Conservation (phyloP, 805 yeast species). For the Ogataea philodendri region DNA sequence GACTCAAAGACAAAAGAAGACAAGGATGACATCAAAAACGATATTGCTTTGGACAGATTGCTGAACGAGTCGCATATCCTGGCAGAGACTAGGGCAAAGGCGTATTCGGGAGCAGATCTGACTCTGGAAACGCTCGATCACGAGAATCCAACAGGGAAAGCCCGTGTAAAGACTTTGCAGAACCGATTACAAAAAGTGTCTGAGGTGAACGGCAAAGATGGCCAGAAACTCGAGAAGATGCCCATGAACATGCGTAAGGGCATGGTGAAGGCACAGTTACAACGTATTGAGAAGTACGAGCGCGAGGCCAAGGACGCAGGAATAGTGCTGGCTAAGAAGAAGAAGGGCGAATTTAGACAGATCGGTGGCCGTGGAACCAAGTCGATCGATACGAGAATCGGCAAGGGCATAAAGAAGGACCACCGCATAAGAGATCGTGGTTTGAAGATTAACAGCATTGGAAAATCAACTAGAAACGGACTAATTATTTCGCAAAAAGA, state of each 20-base stretch:
- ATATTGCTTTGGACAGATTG: slow-evolving; percentile 68
- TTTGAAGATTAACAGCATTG: slow-evolving; percentile 70
- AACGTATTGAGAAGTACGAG: slow-evolving; percentile 57
- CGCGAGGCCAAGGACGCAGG: slow-evolving; percentile 87
- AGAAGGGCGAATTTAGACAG: slow-evolving; percentile 63
- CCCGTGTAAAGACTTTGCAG: slow-evolving; percentile 61
- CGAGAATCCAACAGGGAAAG: slow-evolving; percentile 65
- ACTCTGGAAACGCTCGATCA: slow-evolving; percentile 61
- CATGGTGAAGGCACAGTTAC: slow-evolving; percentile 58
- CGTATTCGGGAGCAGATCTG: slow-evolving; percentile 63
- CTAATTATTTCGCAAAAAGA: slow-evolving; percentile 66
- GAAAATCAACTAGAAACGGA: slow-evolving; percentile 77
- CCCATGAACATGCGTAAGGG: slow-evolving; percentile 90
- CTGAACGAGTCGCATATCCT: slow-evolving; percentile 70
- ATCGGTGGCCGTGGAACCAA: slow-evolving; percentile 55
- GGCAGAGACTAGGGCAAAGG: slow-evolving; percentile 36
- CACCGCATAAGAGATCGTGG: slow-evolving; percentile 66
- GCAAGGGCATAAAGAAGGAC: slow-evolving; percentile 41
- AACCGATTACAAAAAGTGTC: slow-evolving; percentile 54
- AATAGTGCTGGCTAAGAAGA: slow-evolving; percentile 70
- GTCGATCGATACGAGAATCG: slow-evolving; percentile 49
- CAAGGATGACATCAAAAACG: slow-evolving; percentile 60
- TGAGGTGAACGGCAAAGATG: slow-evolving; percentile 41
- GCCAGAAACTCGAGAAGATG: slow-evolving; percentile 61
- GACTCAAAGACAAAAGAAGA: slow-evolving; percentile 37